Percentiles rank a stretch among this genome's conserved stretches.
These are phyloP conservation scores for Annulohypoxylon truncatum DNA, from an alignment of 2,329 filamentous ascomycete genomes.

Conservation along the genomic window DNA sequence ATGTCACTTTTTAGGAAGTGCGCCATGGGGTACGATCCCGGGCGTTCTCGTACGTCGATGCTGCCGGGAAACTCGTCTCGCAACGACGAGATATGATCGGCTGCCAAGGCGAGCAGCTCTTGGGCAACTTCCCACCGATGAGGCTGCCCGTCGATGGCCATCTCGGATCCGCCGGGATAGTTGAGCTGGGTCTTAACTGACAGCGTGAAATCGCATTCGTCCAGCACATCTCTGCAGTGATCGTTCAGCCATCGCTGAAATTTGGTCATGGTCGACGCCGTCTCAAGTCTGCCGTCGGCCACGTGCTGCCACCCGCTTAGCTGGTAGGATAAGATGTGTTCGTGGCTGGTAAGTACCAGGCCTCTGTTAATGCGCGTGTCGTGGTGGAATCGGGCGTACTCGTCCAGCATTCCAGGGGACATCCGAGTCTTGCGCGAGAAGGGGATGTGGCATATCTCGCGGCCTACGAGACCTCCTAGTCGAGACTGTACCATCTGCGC, in stretches of 20 bases:
- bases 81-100: conserved; percentile 54
- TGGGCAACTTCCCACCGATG: conserved; percentile 62
- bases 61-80: conserved; percentile 51
- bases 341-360: conserved; percentile 70
- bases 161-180: conserved; percentile 64
- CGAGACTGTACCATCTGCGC: conserved; percentile 66
- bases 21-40: conserved; percentile 63
- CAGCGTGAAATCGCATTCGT: conserved; percentile 71
- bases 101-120: conserved; percentile 55
- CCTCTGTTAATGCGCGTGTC: conserved; percentile 57
- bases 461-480: conserved; percentile 66
- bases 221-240: conserved; percentile 69
- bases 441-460: conserved; percentile 66
- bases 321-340: conserved; percentile 73
- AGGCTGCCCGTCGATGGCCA: conserved; percentile 63
- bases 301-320: conserved; percentile 70
- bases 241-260: conserved; percentile 63
- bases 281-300: conserved; percentile 56
- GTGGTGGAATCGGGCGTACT: conserved; percentile 55
- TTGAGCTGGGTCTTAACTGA: conserved; percentile 67
- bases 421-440: conserved; percentile 66
- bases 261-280: conserved; percentile 61
- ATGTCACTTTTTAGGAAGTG: conserved; percentile 64
- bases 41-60: conserved; percentile 60
- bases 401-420: conserved; percentile 40